Base-by-base conservation (phyloP, 495 filamentous ascomycete species). In the Podospora didyma region DNA sequence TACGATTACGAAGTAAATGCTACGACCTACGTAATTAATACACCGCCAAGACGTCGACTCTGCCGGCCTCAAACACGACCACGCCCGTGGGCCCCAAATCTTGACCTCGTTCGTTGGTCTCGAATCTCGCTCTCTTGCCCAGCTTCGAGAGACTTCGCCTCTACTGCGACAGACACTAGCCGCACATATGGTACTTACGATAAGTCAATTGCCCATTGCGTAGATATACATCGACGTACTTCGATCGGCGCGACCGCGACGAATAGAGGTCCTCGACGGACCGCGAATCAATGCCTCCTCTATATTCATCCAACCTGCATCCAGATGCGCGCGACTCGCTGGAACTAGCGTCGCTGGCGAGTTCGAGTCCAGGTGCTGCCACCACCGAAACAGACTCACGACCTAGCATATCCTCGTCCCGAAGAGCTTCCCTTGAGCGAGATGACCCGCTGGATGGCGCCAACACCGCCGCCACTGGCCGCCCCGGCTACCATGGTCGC, bases 261-360 rank as follows among this genome's bases (percentile, higher is more conserved):
- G 7, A 14, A 42, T 12, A 14, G 11, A 12, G 26, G 11, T 42
- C 16, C 21, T 39, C 39, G n/a, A 39, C 14, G 49, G 7, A 22
- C 37, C 23, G 47, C 22, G 37, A 7, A 34, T 7, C 69, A 26
- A 78, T 77, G 75, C 71, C 74, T 50, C 65, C 69, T 17, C 69
- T 72, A 45, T 80, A 80, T 64, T 73, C 71, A 50, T 69, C 75
- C 59, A 78, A 73, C 58, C 76, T 75, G 23, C 70, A 71, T 39
- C 63, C 69, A 21, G 62, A 65, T 49, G 79, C 84, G 46, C 89
- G 94, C 64, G 94, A 97, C 79, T 98, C 94, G 52, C 86, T 98
- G 60, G 94, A 98, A 74, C 88, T 98, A 46, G 94, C 91, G 50
- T 96, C 92, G 24, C 85, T 98, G 53, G 94, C 94, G 12, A 89